Conservation (phyloP, 192 early-diverging fungal species). For the Coemansia sp. region DNA sequence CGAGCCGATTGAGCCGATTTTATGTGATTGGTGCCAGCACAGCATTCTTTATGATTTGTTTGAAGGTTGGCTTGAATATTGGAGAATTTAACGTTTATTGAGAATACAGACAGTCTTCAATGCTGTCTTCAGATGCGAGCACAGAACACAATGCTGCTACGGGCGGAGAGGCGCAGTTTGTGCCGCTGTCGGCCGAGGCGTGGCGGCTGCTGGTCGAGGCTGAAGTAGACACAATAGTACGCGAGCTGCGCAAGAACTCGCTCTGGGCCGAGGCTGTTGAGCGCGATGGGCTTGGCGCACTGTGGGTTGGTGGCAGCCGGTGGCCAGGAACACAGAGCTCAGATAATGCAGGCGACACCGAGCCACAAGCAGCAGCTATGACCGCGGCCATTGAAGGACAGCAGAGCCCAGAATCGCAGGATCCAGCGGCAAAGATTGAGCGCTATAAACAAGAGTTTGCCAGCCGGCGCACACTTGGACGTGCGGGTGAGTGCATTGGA, state of each 20-base stretch:
- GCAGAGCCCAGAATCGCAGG: neutral
- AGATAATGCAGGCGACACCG: neutral
- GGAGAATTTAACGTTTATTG: too few relatives aligned
- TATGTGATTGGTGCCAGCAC: constrained; percentile 1
- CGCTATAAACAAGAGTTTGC: constrained; percentile 33
- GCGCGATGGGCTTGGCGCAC: constrained; percentile 43
- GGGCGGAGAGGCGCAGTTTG: constrained; percentile 8
- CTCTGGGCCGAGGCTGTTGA: constrained; percentile 49
- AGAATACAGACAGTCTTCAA: constrained; percentile 1
- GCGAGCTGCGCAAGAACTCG: constrained; percentile 54
- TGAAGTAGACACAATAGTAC: constrained; percentile 52
- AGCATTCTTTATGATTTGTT: neutral
- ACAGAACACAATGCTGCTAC: neutral
- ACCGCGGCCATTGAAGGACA: neutral
- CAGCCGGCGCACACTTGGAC: constrained; percentile 42
- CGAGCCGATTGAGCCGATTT: neutral
- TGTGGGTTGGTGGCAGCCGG: constrained; percentile 53
- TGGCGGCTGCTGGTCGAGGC: constrained; percentile 53
- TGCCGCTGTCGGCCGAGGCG: constrained; percentile 30
- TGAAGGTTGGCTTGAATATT: neutral
- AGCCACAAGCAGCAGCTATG: neutral
- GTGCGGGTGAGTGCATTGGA: constrained; percentile 44
- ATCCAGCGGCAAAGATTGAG: constrained; percentile 11
- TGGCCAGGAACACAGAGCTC: constrained; percentile 31
- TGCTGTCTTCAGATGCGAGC: constrained; percentile 22